Percentiles rank a stretch among this genome's conserved stretches.
phyloP scores from a whole-genome alignment of 2,329 filamentous ascomycete genomes.

The Epichloe brachyelytri region DNA sequence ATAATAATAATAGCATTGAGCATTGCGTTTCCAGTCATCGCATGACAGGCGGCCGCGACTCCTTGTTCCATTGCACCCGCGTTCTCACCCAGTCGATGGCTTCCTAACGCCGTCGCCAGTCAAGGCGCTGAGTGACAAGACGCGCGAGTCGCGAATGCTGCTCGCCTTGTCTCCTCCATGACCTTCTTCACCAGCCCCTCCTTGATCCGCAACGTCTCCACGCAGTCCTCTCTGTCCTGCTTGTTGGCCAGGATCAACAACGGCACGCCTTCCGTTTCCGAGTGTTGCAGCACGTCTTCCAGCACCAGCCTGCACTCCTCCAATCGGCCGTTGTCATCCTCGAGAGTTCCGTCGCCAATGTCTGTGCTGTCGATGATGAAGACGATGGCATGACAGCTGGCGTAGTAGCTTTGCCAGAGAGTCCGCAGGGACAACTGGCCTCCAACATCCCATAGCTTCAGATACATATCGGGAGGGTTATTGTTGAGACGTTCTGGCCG shows the following conservation, averaged over 20 bases:
- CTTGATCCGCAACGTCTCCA: slow-evolving; percentile 95
- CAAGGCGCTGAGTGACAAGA: slow-evolving; percentile 83
- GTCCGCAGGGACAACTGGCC: slow-evolving; percentile 80
- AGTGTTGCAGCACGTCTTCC: slow-evolving; percentile 77
- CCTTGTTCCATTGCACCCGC: slow-evolving; percentile 92
- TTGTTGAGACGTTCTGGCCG: slow-evolving; percentile 89
- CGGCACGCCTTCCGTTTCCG: slow-evolving; percentile 82
- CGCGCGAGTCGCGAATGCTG: slow-evolving; percentile 78
- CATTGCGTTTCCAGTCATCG: slow-evolving; percentile 36
- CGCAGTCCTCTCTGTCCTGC: slow-evolving; percentile 92
- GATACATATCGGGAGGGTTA: slow-evolving; percentile 85
- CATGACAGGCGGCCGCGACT: slow-evolving; percentile 84
- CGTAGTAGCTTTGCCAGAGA: slow-evolving; percentile 94
- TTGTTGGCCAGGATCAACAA: slow-evolving; percentile 92
- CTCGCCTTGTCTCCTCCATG: slow-evolving; percentile 82
- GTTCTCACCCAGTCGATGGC: slow-evolving; percentile 95
- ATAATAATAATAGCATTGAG: not conserved
- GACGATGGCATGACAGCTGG: slow-evolving; percentile 87
- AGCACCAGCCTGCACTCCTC: slow-evolving; percentile 84
- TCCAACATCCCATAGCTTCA: slow-evolving; percentile 97
- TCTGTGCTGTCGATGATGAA: slow-evolving; percentile 96
- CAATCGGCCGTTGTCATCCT: slow-evolving; percentile 44
- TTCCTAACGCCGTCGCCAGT: slow-evolving; percentile 80
- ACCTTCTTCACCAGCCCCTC: slow-evolving; percentile 92
- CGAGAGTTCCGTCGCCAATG: slow-evolving; percentile 68